A percentile compares a stretch with the other conserved stretches of the same genome.
Conservation (phyloP, 768 basidiomycete genomes). For the Boletus vermiculosoides region DNA sequence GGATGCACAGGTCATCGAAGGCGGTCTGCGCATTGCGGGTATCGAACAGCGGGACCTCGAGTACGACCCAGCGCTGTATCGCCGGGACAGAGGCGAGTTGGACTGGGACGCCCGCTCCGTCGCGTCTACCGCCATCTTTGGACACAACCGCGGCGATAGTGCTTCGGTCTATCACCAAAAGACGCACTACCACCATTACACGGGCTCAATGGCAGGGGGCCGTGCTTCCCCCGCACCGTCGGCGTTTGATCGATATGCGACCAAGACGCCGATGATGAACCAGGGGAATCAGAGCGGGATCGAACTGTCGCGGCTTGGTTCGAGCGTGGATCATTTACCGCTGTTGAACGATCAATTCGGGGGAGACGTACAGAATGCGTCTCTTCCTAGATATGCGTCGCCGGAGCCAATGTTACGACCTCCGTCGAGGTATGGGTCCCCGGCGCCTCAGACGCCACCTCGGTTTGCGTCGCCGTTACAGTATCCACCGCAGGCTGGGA, state of each 20-base stretch:
- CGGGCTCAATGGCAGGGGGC: slow-evolving; percentile 32
- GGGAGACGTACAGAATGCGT: slow-evolving; percentile 14
- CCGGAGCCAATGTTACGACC: slow-evolving; percentile 17
- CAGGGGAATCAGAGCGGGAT: slow-evolving; percentile 36
- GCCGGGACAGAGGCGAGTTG: slow-evolving; percentile 77
- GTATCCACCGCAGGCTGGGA: slow-evolving; percentile 36
- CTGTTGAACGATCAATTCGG: slow-evolving; percentile 39
- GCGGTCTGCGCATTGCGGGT: slow-evolving; percentile 81
- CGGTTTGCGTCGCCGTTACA: slow-evolving; percentile 37
- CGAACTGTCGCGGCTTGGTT: slow-evolving; percentile 58
- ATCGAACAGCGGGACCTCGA: slow-evolving; percentile 78
- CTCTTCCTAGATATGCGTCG: slow-evolving; percentile 28
- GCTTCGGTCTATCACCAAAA: slow-evolving; percentile 43
- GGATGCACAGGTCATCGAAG: slow-evolving; percentile 71
- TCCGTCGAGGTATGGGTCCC: slow-evolving; percentile 32
- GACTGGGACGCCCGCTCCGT: slow-evolving; percentile 88
- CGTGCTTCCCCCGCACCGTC: slow-evolving; percentile 42
- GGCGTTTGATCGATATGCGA: slow-evolving; percentile 61
- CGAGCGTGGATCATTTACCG: slow-evolving; percentile 53
- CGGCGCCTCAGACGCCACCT: slow-evolving; percentile 23
- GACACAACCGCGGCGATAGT: slow-evolving; percentile 36
- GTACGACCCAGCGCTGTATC: slow-evolving; percentile 78
- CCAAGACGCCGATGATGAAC: slow-evolving; percentile 41
- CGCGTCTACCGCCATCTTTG: slow-evolving; percentile 54
- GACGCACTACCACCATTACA: slow-evolving; percentile 36